These are phyloP conservation scores for Scutellaria galericulata DNA, from an alignment of 257 asterid species.

Conservation along the genomic window DNA sequence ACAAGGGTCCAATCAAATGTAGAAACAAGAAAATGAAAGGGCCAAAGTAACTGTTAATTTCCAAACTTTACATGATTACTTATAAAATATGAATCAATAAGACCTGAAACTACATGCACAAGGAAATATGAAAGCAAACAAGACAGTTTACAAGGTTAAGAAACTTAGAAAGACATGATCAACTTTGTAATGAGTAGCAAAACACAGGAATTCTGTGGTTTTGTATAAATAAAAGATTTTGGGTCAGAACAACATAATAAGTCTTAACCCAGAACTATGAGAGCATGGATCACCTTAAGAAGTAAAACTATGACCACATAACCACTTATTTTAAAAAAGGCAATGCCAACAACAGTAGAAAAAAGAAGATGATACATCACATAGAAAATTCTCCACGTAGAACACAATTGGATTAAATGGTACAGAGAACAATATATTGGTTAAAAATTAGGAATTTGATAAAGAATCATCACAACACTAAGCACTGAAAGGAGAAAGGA, in stretches of 20 bases:
- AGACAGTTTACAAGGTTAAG: not conserved
- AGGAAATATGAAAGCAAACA: not conserved
- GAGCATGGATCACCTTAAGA: not conserved
- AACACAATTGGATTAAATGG: not conserved
- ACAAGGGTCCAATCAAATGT: constrained; percentile 9
- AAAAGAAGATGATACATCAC: not conserved
- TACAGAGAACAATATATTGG: not conserved
- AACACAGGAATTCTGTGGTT: constrained; percentile 13
- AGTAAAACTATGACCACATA: constrained; percentile 7
- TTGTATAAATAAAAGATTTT: not conserved
- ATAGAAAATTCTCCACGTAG: not conserved
- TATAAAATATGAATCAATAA: not conserved
- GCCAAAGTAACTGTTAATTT: not conserved
- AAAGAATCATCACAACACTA: constrained; percentile 14
- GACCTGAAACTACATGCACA: constrained; percentile 18
- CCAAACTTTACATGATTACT: not conserved
- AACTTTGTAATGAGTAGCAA: not conserved
- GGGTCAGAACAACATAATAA: not conserved
- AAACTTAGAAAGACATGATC: not conserved
- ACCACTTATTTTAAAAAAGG: not conserved
- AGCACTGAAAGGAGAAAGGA: not conserved
- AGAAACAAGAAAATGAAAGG: not conserved
- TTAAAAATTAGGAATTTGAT: constrained; percentile 15
- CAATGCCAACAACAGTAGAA: not conserved
- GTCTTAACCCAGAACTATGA: not conserved